Evolutionary conservation across 2,329 filamentous ascomycete species (phyloP), one percentile per base, ranked within the genome.

Genomic region (Allantophomopsis lycopodina): DNA sequence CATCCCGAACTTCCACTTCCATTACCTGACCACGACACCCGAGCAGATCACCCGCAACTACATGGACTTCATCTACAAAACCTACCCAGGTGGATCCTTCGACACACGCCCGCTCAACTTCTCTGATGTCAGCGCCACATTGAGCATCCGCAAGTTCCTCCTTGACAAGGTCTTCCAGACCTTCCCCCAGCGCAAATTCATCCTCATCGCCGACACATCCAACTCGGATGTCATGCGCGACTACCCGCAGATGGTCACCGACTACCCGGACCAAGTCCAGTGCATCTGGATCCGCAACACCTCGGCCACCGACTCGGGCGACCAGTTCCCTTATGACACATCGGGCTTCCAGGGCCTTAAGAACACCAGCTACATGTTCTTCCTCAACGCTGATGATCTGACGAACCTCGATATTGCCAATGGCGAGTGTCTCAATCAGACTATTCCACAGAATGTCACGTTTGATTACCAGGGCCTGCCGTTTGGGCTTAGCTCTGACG

Each of bases 51-150:
- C 83, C 1, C 67, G 82, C 33, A 80, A 78, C 48, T 88, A 88
- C 61, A 85, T 86, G 80, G 70, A 81, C 40, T 80, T 81, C 58
- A 86, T 88, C 56, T 87, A 82, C 65, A 72, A 74, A 51, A 84
- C 71, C 6, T 88, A 88, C 54, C 83, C 83, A 0, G 70, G 77
- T 12, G 83, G 83, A 34, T 82, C 76, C 33, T 86, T 86, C 54
- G 83, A 88, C 50, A 85, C 80, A 1, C 72, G 81, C 0, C 82
- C 83, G 0, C 69, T 88, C 15, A 87, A 88, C 64, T 86, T 88
- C 61, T 79, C 72, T n/a, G 79, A 87, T 46, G 65, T 82, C 11
- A 65, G 61, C n/a, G 81, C 78, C 4, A 86, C 81, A 0, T 66
- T 87, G 31, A 70, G 70, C 5, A 83, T 87, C 52, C 78, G 83